A percentile compares a stretch with the other conserved stretches of the same genome.
Evolutionary conservation across 805 yeast genomes (phyloP).

Genomic region (Candida tallmaniae): DNA sequence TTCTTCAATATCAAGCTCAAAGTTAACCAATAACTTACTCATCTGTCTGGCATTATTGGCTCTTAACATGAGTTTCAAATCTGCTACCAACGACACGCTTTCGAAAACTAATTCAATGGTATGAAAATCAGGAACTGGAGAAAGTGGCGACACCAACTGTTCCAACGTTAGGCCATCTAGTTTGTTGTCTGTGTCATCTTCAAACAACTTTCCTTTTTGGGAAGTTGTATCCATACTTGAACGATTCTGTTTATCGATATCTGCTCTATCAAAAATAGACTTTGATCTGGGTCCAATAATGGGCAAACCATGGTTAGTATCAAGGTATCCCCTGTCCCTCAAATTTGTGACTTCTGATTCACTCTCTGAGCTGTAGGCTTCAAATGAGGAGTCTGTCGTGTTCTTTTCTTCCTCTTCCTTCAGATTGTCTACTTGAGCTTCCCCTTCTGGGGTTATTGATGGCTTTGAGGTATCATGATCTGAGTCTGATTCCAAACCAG

Average conservation of each 20-base stretch:
- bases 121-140: slow-evolving; percentile 52
- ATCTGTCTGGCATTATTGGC: slow-evolving; percentile 52
- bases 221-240: slow-evolving; percentile 18
- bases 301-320: slow-evolving; percentile 16
- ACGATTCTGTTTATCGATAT: slow-evolving; percentile 8
- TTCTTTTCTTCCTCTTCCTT: neutral
- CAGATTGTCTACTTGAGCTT: neutral
- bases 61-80: slow-evolving; percentile 57
- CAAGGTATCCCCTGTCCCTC: slow-evolving; percentile 27
- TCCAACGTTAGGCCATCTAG: slow-evolving; percentile 42
- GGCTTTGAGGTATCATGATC: too few species aligned
- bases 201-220: slow-evolving; percentile 11
- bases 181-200: slow-evolving; percentile 17
- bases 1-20: slow-evolving; percentile 22
- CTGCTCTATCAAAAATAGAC: slow-evolving; percentile 33
- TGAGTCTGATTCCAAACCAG: neutral
- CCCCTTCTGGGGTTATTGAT: too few species aligned
- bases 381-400: slow-evolving; percentile 18
- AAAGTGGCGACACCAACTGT: slow-evolving; percentile 49
- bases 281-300: slow-evolving; percentile 28
- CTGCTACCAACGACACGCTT: slow-evolving; percentile 56
- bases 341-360: slow-evolving; percentile 22
- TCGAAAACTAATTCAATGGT: slow-evolving; percentile 60
- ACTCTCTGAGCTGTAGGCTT: slow-evolving; percentile 19
- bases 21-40: slow-evolving; percentile 33